These are phyloP conservation scores for Effrenium voratum DNA, from an alignment of 73 alveolate genomes.

Conservation along the genomic window DNA sequence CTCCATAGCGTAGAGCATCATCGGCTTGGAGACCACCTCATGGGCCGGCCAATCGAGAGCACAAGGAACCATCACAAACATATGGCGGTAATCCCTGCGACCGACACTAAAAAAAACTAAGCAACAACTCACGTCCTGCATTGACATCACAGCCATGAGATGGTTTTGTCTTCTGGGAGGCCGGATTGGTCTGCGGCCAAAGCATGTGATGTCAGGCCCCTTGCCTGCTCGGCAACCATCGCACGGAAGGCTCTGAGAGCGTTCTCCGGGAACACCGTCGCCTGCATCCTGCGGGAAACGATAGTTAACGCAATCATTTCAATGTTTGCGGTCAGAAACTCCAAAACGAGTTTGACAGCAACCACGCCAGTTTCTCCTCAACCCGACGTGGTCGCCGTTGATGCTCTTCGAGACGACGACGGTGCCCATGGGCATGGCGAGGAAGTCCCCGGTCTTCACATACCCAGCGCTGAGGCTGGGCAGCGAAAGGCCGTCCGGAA, in stretches of 20 bases:
- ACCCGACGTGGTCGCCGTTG: not conserved
- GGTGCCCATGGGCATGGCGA: not conserved
- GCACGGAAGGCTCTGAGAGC: not conserved
- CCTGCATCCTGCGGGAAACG: not conserved
- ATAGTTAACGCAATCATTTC: not conserved
- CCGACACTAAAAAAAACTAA: not conserved
- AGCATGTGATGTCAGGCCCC: not conserved
- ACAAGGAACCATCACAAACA: not conserved
- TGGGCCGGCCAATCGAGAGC: too few relatives aligned
- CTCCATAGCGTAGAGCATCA: not conserved
- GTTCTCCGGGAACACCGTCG: not conserved
- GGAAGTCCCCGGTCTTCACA: not conserved
- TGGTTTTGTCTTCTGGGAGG: not conserved
- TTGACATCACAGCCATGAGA: not conserved
- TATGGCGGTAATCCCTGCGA: not conserved
- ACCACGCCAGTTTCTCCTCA: not conserved
- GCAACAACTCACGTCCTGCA: not conserved
- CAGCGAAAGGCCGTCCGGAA: not conserved
- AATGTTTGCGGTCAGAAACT: not conserved
- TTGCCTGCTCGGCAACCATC: conserved; percentile 20
- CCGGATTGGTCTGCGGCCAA: not conserved
- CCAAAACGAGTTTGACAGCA: not conserved
- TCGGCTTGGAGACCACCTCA: conserved; percentile 14
- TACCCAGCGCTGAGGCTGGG: not conserved
- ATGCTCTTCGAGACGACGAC: not conserved